Conservation (phyloP, 306 rosid genomes). For the Cicer pinnatifidum region DNA sequence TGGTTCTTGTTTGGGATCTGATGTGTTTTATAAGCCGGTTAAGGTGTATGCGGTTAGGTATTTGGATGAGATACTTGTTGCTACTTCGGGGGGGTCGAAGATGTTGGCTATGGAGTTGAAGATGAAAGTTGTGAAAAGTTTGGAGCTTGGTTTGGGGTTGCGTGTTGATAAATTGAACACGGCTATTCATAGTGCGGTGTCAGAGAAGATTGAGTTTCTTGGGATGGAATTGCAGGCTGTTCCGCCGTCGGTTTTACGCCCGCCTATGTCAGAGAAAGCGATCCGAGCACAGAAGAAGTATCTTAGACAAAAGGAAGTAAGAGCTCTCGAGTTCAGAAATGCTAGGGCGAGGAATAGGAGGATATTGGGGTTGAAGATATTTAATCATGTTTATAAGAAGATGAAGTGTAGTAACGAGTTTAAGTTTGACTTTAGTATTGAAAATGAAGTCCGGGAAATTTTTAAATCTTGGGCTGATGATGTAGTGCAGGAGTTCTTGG, state of each 20-base stretch:
- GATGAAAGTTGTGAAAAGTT: constrained; percentile 56
- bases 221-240: constrained; percentile 90
- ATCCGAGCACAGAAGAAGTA: constrained; percentile 83
- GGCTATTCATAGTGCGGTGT: constrained; percentile 79
- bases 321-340: constrained; percentile 70
- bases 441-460: constrained; percentile 64
- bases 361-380: constrained; percentile 73
- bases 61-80: constrained; percentile 77
- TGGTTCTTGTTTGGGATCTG: constrained; percentile 45
- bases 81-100: constrained; percentile 77
- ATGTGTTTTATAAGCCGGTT: constrained; percentile 72
- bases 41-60: constrained; percentile 87
- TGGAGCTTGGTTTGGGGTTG: constrained; percentile 68
- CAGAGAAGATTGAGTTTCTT: constrained; percentile 80
- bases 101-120: constrained; percentile 66
- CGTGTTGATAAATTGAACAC: constrained; percentile 64
- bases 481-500: constrained; percentile 65
- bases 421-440: constrained; percentile 66
- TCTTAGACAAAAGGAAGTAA: constrained; percentile 87
- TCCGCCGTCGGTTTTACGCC: constrained; percentile 66
- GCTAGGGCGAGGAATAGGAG: constrained; percentile 86
- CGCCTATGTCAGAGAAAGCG: constrained; percentile 80
- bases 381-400: constrained; percentile 74
- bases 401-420: constrained; percentile 57
- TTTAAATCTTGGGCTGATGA: constrained; percentile 79